Evolutionary conservation across 1,284 basidiomycete species (phyloP).

Genomic region (Cystobasidium sp.): DNA sequence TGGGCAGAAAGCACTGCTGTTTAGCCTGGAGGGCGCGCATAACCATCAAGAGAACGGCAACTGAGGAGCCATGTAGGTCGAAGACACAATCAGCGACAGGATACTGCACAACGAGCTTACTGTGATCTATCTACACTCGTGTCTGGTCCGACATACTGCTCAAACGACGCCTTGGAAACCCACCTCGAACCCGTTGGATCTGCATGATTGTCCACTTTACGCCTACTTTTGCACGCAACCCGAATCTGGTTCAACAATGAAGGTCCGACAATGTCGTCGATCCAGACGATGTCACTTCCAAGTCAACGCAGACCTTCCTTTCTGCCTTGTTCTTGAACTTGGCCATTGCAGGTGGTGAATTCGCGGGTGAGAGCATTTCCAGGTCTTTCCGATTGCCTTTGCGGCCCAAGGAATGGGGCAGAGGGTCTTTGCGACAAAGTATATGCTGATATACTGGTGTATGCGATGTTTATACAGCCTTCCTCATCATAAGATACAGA

Average conservation of each 20-base stretch:
- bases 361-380: constrained; percentile 1
- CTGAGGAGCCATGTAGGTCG: too few species aligned
- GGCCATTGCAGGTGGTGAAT: constrained; percentile 54
- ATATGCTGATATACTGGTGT: not conserved
- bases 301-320: constrained; percentile 48
- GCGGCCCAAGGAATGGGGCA: not conserved
- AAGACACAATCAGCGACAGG: too few species aligned
- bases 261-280: constrained; percentile 26
- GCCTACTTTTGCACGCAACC: not conserved
- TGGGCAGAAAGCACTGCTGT: too few species aligned
- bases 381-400: not conserved
- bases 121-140: too few species aligned
- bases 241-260: not conserved
- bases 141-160: too few species aligned
- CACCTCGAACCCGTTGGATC: not conserved
- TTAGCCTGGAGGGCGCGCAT: too few species aligned
- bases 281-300: constrained; percentile 24
- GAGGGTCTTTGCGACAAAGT: not conserved
- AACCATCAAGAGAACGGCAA: too few species aligned
- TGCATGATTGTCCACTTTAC: not conserved
- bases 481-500: constrained; percentile 56
- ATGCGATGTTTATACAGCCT: constrained; percentile 49
- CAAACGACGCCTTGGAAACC: too few species aligned
- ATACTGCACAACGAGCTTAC: too few species aligned
- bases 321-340: constrained; percentile 53